Evolutionary conservation across 1,284 basidiomycete species (phyloP), one percentile per base, ranked within the genome.

Genomic region (Fistulinella staudtii): DNA sequence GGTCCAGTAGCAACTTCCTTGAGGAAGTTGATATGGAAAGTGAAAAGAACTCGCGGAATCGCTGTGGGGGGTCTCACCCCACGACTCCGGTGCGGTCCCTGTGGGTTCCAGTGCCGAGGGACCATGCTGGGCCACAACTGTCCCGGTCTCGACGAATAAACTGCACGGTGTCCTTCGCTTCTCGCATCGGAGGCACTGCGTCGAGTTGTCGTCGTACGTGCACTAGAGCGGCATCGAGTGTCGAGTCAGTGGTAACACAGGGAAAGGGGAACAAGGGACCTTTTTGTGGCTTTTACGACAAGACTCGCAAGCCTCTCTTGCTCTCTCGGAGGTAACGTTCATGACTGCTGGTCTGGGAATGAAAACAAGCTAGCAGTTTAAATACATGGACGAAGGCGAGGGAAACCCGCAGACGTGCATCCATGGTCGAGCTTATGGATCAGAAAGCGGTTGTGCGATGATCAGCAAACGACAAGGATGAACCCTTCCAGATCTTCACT

Each of bases 281-380:
- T 52, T 66, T 37, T 67, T 65, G 47, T 66, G 63, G 18, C 55
- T 60, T 35, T 25, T 54, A 36, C 57, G 63, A 38, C 63, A 64
- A 36, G 54, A 31, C 1, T 50, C 50, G 48, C 63, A 64, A 14
- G 63, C 63, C 36, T 58, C 52, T 41, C 47, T 61, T 10, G 63
- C 60, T 52, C 64, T 63, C 33, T 57, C 49, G 22, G 41, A 1
- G 8, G 34, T 39, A 18, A n/a, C 29, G 46, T 35, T 57, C 60
- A 65, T 63, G 34, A 27, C 39, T 42, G 39, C 24, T 37, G 35
- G 15, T 42, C 41, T 40, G 43, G 23, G 29, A 25, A 41, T 29
- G 20, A 34, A 33, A 49, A 20, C 0, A 36, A 13, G 8, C n/a
- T 23, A n/a, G 21, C 24, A 18, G 41, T 23, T 59, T 60, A 63